These are phyloP conservation scores for Elsinoe arachidis DNA, from an alignment of 2,329 filamentous ascomycete species.

Conservation along the genomic window DNA sequence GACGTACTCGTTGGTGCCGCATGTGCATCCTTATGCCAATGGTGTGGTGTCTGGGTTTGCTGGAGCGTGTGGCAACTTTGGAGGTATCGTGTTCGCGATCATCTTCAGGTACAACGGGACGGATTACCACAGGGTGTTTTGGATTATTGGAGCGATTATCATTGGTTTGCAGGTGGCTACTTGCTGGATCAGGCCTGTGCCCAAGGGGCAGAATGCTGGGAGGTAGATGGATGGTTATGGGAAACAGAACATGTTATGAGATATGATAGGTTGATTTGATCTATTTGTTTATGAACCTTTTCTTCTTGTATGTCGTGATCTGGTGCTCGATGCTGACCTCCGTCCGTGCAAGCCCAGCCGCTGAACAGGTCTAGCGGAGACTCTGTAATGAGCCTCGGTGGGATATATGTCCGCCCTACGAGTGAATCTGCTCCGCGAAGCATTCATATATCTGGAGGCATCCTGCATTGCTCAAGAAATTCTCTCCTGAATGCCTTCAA, in stretches of 20 bases:
- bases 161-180: constrained; percentile 61
- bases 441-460: too few species aligned
- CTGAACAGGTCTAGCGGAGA: too few species aligned
- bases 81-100: constrained; percentile 75
- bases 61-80: constrained; percentile 73
- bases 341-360: too few species aligned
- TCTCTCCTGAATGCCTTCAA: too few species aligned
- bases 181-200: constrained; percentile 52
- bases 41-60: constrained; percentile 69
- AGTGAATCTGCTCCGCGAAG: too few species aligned
- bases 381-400: too few species aligned
- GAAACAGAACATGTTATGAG: background rate
- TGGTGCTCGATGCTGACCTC: too few species aligned
- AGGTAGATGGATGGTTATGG: background rate
- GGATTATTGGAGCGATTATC: constrained; percentile 72
- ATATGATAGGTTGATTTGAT: background rate
- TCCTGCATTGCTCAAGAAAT: too few species aligned
- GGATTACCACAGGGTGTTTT: constrained; percentile 62
- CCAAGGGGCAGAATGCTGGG: constrained; percentile 41
- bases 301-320: background rate
- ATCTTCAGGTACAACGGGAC: constrained; percentile 67
- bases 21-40: constrained; percentile 76
- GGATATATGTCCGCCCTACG: too few species aligned
- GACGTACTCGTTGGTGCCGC: constrained; percentile 78
- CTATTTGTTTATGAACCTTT: background rate